Percentiles rank a stretch among this genome's conserved stretches.
Evolutionary conservation across 2,329 filamentous ascomycete genomes (phyloP).

Genomic region (Ampelomyces quisqualis): DNA sequence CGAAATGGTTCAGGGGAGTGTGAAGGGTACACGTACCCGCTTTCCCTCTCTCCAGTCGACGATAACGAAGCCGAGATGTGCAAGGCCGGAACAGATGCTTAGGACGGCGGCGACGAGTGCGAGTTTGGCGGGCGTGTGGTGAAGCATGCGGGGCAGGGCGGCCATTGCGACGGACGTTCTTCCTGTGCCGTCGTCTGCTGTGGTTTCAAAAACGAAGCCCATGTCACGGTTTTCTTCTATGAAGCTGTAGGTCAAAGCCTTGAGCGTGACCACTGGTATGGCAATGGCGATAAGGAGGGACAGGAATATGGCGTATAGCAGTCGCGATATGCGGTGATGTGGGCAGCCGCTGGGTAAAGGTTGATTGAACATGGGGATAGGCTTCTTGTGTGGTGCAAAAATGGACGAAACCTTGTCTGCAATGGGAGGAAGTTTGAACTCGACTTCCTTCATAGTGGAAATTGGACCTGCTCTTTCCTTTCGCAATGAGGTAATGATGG

Average conservation of each 20-base stretch:
- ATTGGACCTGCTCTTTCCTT: conserved; percentile 1
- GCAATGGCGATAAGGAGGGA: conserved; percentile 21
- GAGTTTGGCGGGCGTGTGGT: conserved; percentile 30
- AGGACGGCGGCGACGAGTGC: conserved; percentile 28
- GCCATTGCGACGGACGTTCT: conserved; percentile 24
- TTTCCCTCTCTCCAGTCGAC: conserved; percentile 31
- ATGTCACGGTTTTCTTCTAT: conserved; percentile 34
- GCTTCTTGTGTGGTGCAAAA: conserved; percentile 12
- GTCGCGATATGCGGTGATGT: conserved; percentile 22
- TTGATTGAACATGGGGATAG: conserved; percentile 8
- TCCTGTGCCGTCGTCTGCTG: conserved; percentile 11
- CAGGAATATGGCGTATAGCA: conserved; percentile 23
- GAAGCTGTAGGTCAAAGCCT: conserved; percentile 36
- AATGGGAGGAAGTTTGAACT: conserved; percentile 10
- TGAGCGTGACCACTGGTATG: conserved; percentile 26
- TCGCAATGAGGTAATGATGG: not conserved
- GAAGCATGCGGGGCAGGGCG: conserved; percentile 30
- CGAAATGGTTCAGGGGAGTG: not conserved
- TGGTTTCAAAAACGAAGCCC: conserved; percentile 33
- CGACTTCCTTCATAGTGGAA: conserved; percentile 10
- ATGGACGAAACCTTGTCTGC: conserved; percentile 15
- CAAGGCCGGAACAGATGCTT: conserved; percentile 21
- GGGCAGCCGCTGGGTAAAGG: conserved; percentile 15
- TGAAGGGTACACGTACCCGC: conserved; percentile 15
- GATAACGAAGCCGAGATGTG: conserved; percentile 26